Evolutionary conservation across 2,329 filamentous ascomycete genomes (phyloP), one percentile per base, ranked within the genome.

Genomic region (Exophiala aquamarina): DNA sequence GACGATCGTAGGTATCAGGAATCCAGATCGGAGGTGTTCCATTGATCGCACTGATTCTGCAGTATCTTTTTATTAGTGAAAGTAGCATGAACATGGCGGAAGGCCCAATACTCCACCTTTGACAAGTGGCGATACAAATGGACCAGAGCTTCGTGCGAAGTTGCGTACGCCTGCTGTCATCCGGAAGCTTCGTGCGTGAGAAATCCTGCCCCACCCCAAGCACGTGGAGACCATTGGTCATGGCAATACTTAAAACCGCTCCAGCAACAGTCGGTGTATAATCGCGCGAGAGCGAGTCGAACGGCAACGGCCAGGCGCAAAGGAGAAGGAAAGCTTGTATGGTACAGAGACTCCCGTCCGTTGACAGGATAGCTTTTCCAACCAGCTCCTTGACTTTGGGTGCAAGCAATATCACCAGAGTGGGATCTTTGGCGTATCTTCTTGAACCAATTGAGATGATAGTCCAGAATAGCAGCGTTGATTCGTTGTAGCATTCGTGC

Each of bases 401-500:
- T 18, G 70, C 61, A 11, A 75, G 63, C 58, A 61, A 79, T 42
- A 74, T 74, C 29, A 84, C 68, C 21, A 84, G 65, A 13, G 67
- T 70, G 0, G 74, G 67, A 52, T 82, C 78, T 13, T 67, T 62
- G 19, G 73, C 70, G 51, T 78, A 83, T 37, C 80, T 75, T 33
- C 82, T 75, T 26, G 80, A 76, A n/a, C 80, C 81, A 31, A 83
- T 75, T 28, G 78, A 76, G 37, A 84, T 71, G 39, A 85, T 78
- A 19, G 79, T 79, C 82, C 82, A 86, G 62, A 84, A 84, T 6
- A 85, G 71, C 4, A 86, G 67, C 11, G 77, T 78, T 34, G 78
- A 81, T 23, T 75, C 66, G n/a, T 71, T 71, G 54, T 78, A 77
- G 61, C 79, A 83, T 36, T 78, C 72, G 29, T 82, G 76, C 2